Percentiles rank a stretch among this genome's conserved stretches.
These are phyloP conservation scores for Biancaea sappan DNA, from an alignment of 306 rosid species.

Conservation along the genomic window DNA sequence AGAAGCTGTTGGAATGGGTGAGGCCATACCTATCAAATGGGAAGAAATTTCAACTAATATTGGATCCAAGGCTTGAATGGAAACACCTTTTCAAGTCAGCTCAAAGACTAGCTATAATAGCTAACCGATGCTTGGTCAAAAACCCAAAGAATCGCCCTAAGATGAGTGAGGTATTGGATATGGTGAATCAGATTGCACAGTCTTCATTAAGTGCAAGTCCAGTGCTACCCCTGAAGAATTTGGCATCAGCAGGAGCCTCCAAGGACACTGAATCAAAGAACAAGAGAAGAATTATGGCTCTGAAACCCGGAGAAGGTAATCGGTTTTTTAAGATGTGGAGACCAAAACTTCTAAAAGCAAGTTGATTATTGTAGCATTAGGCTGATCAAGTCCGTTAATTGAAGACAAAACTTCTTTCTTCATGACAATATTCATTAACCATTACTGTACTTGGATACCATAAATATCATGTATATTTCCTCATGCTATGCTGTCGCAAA, in stretches of 20 bases:
- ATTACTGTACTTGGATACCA: neutral
- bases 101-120: constrained; percentile 69
- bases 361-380: constrained; percentile 46
- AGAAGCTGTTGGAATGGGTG: constrained; percentile 92
- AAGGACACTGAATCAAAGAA: constrained; percentile 36
- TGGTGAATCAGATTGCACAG: constrained; percentile 66
- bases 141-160: constrained; percentile 89
- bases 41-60: constrained; percentile 75
- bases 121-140: constrained; percentile 79
- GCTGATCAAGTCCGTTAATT: constrained; percentile 25
- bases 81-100: constrained; percentile 67
- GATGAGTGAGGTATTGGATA: constrained; percentile 88
- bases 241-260: constrained; percentile 37
- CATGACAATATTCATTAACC: constrained; percentile 22
- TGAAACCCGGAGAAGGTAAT: constrained; percentile 53
- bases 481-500: neutral
- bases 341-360: constrained; percentile 60
- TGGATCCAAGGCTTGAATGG: constrained; percentile 88
- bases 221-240: constrained; percentile 48
- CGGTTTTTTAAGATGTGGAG: constrained; percentile 63
- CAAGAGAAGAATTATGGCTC: constrained; percentile 53
- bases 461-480: constrained; percentile 28
- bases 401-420: constrained; percentile 18
- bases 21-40: constrained; percentile 74
- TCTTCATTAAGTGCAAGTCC: constrained; percentile 46